Evolutionary conservation across 441 rosid genomes (phyloP), one percentile per base, ranked within the genome.

Genomic region (Pelargonium australe): DNA sequence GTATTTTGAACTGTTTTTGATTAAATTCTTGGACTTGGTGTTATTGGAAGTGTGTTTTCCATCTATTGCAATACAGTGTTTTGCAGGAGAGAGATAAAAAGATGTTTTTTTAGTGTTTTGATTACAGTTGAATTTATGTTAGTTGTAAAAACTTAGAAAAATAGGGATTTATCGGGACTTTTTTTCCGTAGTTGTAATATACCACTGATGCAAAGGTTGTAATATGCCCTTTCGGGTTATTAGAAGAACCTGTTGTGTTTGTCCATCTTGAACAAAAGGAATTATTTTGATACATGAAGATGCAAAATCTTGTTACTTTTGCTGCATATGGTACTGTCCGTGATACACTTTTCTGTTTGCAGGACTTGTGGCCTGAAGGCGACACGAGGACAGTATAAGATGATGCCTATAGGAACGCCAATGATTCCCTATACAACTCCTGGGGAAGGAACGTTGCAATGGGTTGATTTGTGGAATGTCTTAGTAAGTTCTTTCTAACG

Each of bases 381-480:
- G 63, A 79, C 77, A 16, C 79, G 82, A 68, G 84, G 90, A 40
- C 77, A 72, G 37, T 72, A 85, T 58, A 80, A 73, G 76, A 90
- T 90, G 97, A 89, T 89, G 97, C 92, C 96, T 1, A 87, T 87
- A 45, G 94, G 96, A 57, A 84, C 87, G 51, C 96, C 98, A 4
- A 81, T 82, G 81, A 92, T 92, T 61, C 92, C 87, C 1, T 88
- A 87, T 69, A 78, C 85, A 80, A 85, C 83, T 41, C 83, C 89
- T 23, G 95, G 90, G 64, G 98, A 90, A 76, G 93, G 91, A 78
- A 83, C 93, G 71, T 86, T 90, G 93, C 96, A 89, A 77, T 86
- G 87, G 92, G 88, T 93, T 75, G 98, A 93, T 82, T 70, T 90
- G 68, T 90, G 89, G 92, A 87, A 89, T 78, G 97, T 91, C 74